Base-by-base conservation (phyloP, 495 filamentous ascomycete genomes). In the Podospora pseudopauciseta region DNA sequence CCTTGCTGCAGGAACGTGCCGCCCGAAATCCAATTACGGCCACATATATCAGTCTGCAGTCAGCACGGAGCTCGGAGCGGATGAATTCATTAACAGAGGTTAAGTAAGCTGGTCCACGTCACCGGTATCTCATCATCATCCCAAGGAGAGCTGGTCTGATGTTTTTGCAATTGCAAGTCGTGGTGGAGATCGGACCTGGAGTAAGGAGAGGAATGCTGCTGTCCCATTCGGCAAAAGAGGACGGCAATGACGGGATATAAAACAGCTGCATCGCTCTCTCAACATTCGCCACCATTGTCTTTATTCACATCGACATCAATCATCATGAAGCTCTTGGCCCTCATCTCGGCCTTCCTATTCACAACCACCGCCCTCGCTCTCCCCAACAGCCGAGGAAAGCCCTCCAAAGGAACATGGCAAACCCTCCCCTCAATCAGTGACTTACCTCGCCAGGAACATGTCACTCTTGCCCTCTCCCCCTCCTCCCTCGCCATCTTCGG, bases 361-460 rank as follows among this genome's bases (percentile, higher is more conserved):
- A 16, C 39, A 6, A 18, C 39, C 15, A 49, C 39, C 39, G 18
- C 39, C 39, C 9, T 49, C 39, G 7, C 39, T 11, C 15, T 49
- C 7, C 39, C 39, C 39, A 49, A 49, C 39, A 49, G 4, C 7
- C 30, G 4, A 32, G 30, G 2, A 49, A 49, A 49, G 13, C 39
- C 13, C 39, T 13, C 7, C 39, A 49, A 49, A 49, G 39, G 39
- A 49, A 49, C 7, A 49, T 87, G 90, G 62, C 87, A 86, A 13
- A 84, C 81, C 11, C 85, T 91, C 4, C 90, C 92, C 60, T 89
- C 89, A 16, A 92, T 97, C 76, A 5, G 93, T 91, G 2, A 88
- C 87, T 67, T 89, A 87, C 68, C 84, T 86, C 68, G 94, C 91
- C 68, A 97, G 96, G 80, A 73, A 27, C 71, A 73, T 60, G 59